These are phyloP conservation scores for Ceratobasidium theobromae DNA, from an alignment of 1,284 basidiomycete species.

Conservation along the genomic window DNA sequence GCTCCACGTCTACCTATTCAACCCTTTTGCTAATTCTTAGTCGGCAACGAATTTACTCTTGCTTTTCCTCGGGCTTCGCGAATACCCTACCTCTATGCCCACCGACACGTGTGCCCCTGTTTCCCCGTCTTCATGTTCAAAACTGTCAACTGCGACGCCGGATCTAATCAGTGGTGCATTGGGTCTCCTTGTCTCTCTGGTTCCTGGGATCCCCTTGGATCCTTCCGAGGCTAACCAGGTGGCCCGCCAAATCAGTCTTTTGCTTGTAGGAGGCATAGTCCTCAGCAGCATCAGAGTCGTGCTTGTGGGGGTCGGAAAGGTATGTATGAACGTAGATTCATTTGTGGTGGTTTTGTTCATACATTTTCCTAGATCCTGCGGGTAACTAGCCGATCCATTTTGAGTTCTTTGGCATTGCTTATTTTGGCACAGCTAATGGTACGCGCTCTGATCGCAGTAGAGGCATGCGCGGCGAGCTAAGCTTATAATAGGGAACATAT, in stretches of 20 bases:
- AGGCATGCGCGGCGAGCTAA: background rate
- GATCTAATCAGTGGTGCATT: slow-evolving; percentile 63
- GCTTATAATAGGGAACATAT: slow-evolving; percentile 62
- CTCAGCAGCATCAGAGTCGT: slow-evolving; percentile 67
- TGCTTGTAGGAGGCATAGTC: slow-evolving; percentile 70
- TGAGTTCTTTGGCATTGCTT: slow-evolving; percentile 69
- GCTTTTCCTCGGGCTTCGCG: slow-evolving; percentile 16
- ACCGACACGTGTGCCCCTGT: slow-evolving; percentile 26
- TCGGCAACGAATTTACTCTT: slow-evolving; percentile 7
- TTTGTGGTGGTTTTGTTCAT: background rate
- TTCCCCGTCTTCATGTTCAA: slow-evolving; percentile 1
- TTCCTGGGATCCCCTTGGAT: slow-evolving; percentile 49
- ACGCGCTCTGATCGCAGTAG: slow-evolving; percentile 36
- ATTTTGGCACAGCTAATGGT: slow-evolving; percentile 78
- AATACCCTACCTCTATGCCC: slow-evolving; percentile 6
- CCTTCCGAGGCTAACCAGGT: slow-evolving; percentile 44
- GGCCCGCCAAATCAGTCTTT: slow-evolving; percentile 66
- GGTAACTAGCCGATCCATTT: slow-evolving; percentile 64
- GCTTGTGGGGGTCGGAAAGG: slow-evolving; percentile 62
- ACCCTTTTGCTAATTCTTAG: background rate
- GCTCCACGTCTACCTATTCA: background rate
- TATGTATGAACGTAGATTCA: slow-evolving; percentile 42
- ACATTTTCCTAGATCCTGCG: slow-evolving; percentile 53
- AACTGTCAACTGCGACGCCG: slow-evolving; percentile 48
- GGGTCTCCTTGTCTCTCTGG: slow-evolving; percentile 53